Evolutionary conservation across 129 eudicot genomes (phyloP).

Genomic region (Sambucus nigra): DNA sequence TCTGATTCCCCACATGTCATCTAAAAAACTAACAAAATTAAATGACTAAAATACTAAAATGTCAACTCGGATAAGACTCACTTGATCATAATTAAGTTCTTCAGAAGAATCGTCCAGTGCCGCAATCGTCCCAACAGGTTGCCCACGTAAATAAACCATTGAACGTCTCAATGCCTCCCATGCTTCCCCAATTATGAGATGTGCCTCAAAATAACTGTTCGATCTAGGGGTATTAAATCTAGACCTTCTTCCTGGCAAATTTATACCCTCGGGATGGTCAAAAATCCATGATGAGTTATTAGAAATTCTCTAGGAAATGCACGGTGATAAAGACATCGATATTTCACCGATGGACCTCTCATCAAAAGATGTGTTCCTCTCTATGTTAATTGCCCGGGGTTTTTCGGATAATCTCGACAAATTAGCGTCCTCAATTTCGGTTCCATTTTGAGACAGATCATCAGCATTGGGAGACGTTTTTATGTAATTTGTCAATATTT

Average conservation of each 20-base stretch:
- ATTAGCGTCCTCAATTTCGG: conserved; percentile 61
- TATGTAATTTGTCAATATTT: neutral
- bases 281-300: conserved; percentile 56
- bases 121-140: conserved; percentile 14
- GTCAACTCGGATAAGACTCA: too few relatives aligned
- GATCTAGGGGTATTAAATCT: conserved; percentile 63
- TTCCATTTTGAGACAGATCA: conserved; percentile 47
- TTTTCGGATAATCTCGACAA: conserved; percentile 53
- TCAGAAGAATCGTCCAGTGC: conserved; percentile 12
- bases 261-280: conserved; percentile 44
- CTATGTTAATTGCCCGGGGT: conserved; percentile 54
- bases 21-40: neutral
- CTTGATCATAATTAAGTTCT: conserved; percentile 49
- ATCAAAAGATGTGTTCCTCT: conserved; percentile 82
- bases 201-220: conserved; percentile 14
- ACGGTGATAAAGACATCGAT: conserved; percentile 60
- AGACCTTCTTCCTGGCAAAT: conserved; percentile 75
- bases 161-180: conserved; percentile 12
- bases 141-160: conserved; percentile 7
- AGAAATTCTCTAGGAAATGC: conserved; percentile 36
- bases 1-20: neutral
- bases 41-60: neutral
- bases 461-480: conserved; percentile 36
- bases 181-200: conserved; percentile 12
- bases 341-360: conserved; percentile 79